Conservation (phyloP, 1,284 basidiomycete species). For the Leccinum variabile region DNA sequence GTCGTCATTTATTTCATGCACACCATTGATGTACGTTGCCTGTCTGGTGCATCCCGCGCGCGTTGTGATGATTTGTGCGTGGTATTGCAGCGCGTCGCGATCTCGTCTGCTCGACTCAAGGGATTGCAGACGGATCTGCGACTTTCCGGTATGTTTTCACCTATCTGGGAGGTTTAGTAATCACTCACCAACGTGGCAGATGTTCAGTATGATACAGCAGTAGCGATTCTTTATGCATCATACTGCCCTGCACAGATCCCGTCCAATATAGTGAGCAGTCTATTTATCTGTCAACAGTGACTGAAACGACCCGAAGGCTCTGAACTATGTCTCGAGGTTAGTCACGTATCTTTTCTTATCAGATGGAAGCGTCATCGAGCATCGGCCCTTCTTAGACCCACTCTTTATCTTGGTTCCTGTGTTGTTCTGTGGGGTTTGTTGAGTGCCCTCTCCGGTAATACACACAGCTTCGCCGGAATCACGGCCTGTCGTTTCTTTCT, state of each 20-base stretch:
- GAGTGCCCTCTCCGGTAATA: background rate
- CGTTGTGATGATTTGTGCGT: background rate
- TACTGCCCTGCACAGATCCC: background rate
- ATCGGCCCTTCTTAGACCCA: background rate
- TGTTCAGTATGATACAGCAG: slow-evolving; percentile 3
- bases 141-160: background rate
- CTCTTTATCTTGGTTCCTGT: background rate
- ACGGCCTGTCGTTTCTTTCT: background rate
- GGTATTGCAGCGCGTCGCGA: background rate
- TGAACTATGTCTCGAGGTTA: background rate
- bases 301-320: background rate
- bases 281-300: background rate
- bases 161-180: background rate
- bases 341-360: background rate
- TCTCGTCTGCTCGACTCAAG: slow-evolving; percentile 1
- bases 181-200: background rate
- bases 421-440: background rate
- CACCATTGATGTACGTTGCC: background rate
- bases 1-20: slow-evolving; percentile 1
- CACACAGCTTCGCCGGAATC: background rate
- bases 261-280: slow-evolving; percentile 1
- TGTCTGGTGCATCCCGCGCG: background rate
- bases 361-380: background rate
- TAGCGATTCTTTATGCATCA: background rate
- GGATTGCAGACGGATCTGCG: slow-evolving; percentile 1